Evolutionary conservation across 805 yeast species (phyloP), one percentile per base, ranked within the genome.

Genomic region (Grigorovia jiainica): DNA sequence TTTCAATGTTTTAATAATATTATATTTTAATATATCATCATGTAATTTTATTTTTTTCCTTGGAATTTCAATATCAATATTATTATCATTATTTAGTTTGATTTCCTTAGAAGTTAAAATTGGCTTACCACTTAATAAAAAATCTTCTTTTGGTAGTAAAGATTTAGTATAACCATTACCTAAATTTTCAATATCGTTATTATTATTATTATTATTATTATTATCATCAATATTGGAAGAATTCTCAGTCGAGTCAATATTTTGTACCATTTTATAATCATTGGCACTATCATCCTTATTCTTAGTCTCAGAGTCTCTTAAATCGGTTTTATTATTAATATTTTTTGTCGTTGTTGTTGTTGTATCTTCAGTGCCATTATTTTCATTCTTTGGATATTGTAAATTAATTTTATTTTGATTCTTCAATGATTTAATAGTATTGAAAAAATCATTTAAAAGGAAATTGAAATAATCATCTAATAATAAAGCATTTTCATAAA

Each of bases 401-500:
- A 60, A 42, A 16, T 49, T 49, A 10, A 58, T 46, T 44, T 59
- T 62, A 29, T 64, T 64, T 24, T 55, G 49, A 46, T 60, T 63
- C 16, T 53, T 57, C 1, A 54, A 52, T 35, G 55, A 58, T 33
- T 50, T 48, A 30, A 60, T 40, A 38, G 55, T 56, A 4, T 54
- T 54, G 46, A 60, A 54, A 25, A 62, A 53, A 9, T 49, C 43
- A 15, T 52, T 49, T 17, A 60, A 49, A 25, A 60, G 25, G 34
- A 55, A 65, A 31, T 67, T 64, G 48, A 82, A 78, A 45, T 69
- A 70, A 24, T 68, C 69, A 46, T 75, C 70, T 40, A 92, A 68
- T 35, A 73, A 71, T 31, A 59, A 63, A 0, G 97, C 81, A 62
- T 87, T 94, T 45, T 75, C 75, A 54, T 78, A 77, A 33, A 89